These are phyloP conservation scores for Tephrocybe rancida DNA, from an alignment of 768 basidiomycete genomes.

Conservation along the genomic window DNA sequence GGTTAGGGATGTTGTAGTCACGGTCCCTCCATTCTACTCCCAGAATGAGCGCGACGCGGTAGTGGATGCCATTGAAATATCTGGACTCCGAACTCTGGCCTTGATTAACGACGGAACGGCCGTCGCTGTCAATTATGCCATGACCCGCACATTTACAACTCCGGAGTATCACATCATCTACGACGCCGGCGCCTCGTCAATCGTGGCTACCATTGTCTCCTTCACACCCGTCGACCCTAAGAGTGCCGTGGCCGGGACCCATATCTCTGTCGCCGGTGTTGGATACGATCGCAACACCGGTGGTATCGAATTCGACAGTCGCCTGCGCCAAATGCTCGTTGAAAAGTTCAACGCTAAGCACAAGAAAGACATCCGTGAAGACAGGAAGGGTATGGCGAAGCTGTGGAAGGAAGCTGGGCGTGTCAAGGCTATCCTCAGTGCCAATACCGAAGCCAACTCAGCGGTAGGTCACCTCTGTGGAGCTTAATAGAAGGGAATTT, in stretches of 20 bases:
- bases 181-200: constrained; percentile 88
- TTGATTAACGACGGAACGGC: constrained; percentile 93
- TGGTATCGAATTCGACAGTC: constrained; percentile 84
- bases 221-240: constrained; percentile 62
- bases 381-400: constrained; percentile 88
- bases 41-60: constrained; percentile 92
- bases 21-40: constrained; percentile 89
- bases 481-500: not conserved
- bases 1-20: constrained; percentile 83
- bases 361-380: constrained; percentile 65
- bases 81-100: constrained; percentile 81
- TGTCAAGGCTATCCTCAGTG: constrained; percentile 91
- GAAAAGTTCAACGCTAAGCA: constrained; percentile 75
- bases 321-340: constrained; percentile 79
- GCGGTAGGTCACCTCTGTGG: constrained; percentile 48
- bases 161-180: constrained; percentile 90
- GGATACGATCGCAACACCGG: constrained; percentile 79
- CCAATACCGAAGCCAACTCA: constrained; percentile 80
- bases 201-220: constrained; percentile 75
- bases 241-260: constrained; percentile 56
- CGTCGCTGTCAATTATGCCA: constrained; percentile 97
- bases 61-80: constrained; percentile 88
- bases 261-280: constrained; percentile 76
- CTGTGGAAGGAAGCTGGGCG: constrained; percentile 92
- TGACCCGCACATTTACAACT: constrained; percentile 85